Base-by-base conservation (phyloP, 345 rosid genomes). In the Pistacia atlantica region DNA sequence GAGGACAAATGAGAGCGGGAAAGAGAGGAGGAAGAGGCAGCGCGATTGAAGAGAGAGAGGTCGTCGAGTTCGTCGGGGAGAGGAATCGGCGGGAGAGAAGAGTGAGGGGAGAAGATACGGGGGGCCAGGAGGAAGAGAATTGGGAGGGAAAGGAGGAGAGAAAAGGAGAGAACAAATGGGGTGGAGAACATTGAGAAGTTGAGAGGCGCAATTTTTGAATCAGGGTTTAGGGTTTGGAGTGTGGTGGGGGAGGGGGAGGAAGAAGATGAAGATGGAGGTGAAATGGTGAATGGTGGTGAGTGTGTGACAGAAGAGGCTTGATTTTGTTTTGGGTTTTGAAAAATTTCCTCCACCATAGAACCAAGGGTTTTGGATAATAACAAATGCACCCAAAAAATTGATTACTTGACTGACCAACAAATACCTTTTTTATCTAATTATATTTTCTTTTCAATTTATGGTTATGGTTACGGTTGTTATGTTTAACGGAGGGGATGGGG, bases 1-100 rank as follows among this genome's bases (percentile, higher is more conserved):
- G 91, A 78, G 52, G 97, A 82, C n/a, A 96, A 92, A 65, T 81
- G 98, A 31, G 97, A 80, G 57, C 66, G 94, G 35, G 97, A 78
- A n/a, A 85, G 62, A 62, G 90, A 67, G 72, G 92, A 73, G 9
- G 81, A 60, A 33, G 84, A 55, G 65, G 92, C 80, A 71, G 97
- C 93, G 18, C 84, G 85, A 81, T 80, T 78, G 83, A 96, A 89
- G 80, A 93, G 88, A 54, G 80, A 48, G 67, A 87, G 92, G 83
- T 96, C 98, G 64, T 88, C 90, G 71, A 77, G 80, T 71, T 96
- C 98, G 84, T 96, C 98, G 66, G 89, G 77, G 77, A 83, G 67
- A 54, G 98, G 84, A 82, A 93, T 90, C 48, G 91, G 86, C 3
- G 90, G 85, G 17, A 83, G 69, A 38, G 76, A 75, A 16, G 52